Conservation (phyloP, 129 eudicot species). For the Scalesia atractyloides region DNA sequence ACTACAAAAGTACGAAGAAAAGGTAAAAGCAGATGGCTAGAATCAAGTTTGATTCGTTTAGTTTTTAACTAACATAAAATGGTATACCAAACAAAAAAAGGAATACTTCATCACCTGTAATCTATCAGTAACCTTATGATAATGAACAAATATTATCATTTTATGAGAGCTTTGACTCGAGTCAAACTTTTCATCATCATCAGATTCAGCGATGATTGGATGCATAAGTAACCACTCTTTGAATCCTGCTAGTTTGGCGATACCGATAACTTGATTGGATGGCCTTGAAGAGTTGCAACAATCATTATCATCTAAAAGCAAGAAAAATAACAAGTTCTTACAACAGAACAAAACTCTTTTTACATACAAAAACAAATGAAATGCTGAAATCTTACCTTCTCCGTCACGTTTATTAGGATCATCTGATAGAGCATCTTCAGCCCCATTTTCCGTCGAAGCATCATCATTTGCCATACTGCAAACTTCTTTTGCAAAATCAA, state of each 20-base stretch:
- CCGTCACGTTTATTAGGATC: conserved; percentile 40
- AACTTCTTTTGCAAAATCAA: conserved; percentile 54
- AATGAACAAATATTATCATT: conserved; percentile 93
- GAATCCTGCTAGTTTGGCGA: conserved; percentile 84
- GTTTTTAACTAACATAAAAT: conserved; percentile 7
- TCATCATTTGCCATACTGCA: conserved; percentile 34
- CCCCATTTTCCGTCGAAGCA: conserved; percentile 37
- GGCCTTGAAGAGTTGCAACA: conserved; percentile 36
- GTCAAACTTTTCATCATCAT: conserved; percentile 45
- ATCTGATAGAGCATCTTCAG: conserved; percentile 33
- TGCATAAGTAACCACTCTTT: conserved; percentile 91
- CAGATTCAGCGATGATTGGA: conserved; percentile 65
- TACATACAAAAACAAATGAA: conserved; percentile 20
- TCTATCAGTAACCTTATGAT: conserved; percentile 83
- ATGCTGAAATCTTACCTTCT: conserved; percentile 29
- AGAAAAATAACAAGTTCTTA: conserved; percentile 4
- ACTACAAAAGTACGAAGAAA: conserved; percentile 10
- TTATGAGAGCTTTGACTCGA: conserved; percentile 65
- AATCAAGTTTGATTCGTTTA: conserved; percentile 15
- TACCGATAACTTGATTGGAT: conserved; percentile 62
- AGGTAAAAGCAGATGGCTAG: conserved; percentile 11
- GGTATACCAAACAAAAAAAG: conserved; percentile 11
- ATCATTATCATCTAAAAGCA: conserved; percentile 39
- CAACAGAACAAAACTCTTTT: background rate
- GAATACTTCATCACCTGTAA: conserved; percentile 64